Percentiles rank a stretch among this genome's conserved stretches.
Evolutionary conservation across 2,329 filamentous ascomycete species (phyloP).

Genomic region (Verticillium zaregamsianum): DNA sequence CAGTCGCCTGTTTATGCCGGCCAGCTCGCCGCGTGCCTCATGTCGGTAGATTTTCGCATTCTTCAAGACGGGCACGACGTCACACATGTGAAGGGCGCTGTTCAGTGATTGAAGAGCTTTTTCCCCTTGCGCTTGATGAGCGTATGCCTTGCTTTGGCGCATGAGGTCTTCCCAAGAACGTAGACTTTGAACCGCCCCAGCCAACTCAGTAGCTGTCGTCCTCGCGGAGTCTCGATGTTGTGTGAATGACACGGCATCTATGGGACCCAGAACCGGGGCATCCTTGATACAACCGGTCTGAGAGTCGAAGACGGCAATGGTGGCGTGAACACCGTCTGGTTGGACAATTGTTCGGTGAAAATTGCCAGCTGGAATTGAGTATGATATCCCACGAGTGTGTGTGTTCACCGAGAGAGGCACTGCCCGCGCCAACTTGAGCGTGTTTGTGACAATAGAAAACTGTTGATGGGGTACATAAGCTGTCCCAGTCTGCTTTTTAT

Average conservation of each 20-base stretch:
- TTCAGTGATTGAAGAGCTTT: slow-evolving; percentile 16
- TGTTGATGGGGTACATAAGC: slow-evolving; percentile 19
- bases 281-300: slow-evolving; percentile 23
- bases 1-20: slow-evolving; percentile 22
- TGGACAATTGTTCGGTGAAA: slow-evolving; percentile 24
- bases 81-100: slow-evolving; percentile 18
- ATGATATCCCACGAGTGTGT: slow-evolving; percentile 18
- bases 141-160: slow-evolving; percentile 10
- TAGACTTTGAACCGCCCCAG: slow-evolving; percentile 12
- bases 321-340: slow-evolving; percentile 24
- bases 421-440: background rate
- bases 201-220: slow-evolving; percentile 14
- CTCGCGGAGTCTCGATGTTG: slow-evolving; percentile 17
- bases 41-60: slow-evolving; percentile 12
- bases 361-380: slow-evolving; percentile 22
- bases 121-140: slow-evolving; percentile 15
- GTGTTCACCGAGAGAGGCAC: background rate
- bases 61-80: slow-evolving; percentile 6
- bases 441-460: background rate
- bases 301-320: slow-evolving; percentile 31
- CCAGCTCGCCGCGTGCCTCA: slow-evolving; percentile 19
- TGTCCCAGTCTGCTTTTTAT: slow-evolving; percentile 13
- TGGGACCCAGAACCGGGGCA: slow-evolving; percentile 27
- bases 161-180: slow-evolving; percentile 17
- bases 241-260: slow-evolving; percentile 15